Percentiles rank a stretch among this genome's conserved stretches.
Conservation (phyloP, 148 eudicot genomes). For the Vaccinium darrowii region DNA sequence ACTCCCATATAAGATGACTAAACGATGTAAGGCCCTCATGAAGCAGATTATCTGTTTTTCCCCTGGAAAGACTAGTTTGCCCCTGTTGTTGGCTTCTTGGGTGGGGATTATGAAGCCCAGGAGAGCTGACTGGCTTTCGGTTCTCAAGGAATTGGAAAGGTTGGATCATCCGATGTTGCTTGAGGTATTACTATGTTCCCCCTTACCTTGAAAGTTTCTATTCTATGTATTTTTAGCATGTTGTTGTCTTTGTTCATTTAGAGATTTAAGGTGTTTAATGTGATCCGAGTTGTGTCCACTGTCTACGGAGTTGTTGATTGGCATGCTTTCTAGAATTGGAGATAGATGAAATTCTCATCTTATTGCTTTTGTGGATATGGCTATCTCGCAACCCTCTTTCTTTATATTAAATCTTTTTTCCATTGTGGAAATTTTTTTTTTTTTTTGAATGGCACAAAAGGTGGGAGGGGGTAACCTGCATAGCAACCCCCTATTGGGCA, state of each 20-base stretch:
- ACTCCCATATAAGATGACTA: slow-evolving; percentile 69
- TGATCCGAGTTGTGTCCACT: background rate
- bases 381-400: too few relatives aligned
- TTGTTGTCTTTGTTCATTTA: background rate
- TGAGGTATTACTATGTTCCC: slow-evolving; percentile 41
- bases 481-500: too few relatives aligned
- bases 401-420: background rate
- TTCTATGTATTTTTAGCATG: background rate
- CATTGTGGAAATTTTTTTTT: too few relatives aligned
- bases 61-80: slow-evolving; percentile 43
- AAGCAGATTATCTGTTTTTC: slow-evolving; percentile 72
- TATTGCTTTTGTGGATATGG: background rate
- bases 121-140: slow-evolving; percentile 87
- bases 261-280: slow-evolving; percentile 2
- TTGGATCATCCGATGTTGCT: slow-evolving; percentile 62
- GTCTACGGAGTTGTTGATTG: background rate
- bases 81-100: slow-evolving; percentile 62
- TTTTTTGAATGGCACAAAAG: too few relatives aligned
- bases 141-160: slow-evolving; percentile 70
- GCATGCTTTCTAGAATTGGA: background rate
- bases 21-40: slow-evolving; percentile 71
- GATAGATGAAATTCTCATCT: background rate
- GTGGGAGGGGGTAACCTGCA: too few relatives aligned
- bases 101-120: slow-evolving; percentile 67
- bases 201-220: background rate